Percentiles rank a stretch among this genome's conserved stretches.
These are phyloP conservation scores for Halophytophthora polymorphica DNA, from an alignment of 352 stramenopile genomes.

Conservation along the genomic window DNA sequence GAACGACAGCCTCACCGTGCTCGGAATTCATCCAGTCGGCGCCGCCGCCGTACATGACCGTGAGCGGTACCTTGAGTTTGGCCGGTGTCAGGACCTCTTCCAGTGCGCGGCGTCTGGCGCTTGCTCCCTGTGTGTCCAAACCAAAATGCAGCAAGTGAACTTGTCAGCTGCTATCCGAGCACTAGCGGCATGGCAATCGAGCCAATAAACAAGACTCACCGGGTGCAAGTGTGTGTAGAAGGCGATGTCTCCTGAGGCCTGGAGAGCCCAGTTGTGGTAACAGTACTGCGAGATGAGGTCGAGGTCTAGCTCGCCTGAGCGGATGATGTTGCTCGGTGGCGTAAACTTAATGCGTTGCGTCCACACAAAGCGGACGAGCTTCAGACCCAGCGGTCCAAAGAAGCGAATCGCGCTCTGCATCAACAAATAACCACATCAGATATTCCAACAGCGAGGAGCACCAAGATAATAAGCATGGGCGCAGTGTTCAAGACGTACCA, in stretches of 20 bases:
- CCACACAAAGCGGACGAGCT: constrained; percentile 58
- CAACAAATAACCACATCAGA: constrained; percentile 3
- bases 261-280: constrained; percentile 82
- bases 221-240: constrained; percentile 78
- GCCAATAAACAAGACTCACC: constrained; percentile 17
- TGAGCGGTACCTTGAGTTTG: constrained; percentile 64
- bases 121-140: constrained; percentile 35
- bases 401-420: constrained; percentile 60
- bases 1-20: constrained; percentile 55
- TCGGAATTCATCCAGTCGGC: constrained; percentile 81
- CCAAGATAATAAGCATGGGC: neutral
- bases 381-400: constrained; percentile 50
- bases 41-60: constrained; percentile 75
- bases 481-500: constrained; percentile 27
- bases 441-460: neutral
- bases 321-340: constrained; percentile 69
- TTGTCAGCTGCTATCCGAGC: neutral
- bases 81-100: constrained; percentile 46
- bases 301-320: constrained; percentile 65
- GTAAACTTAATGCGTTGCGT: constrained; percentile 56
- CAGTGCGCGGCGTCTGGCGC: constrained; percentile 46
- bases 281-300: constrained; percentile 67
- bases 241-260: constrained; percentile 64
- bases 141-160: neutral
- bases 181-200: neutral